A percentile compares a stretch with the other conserved stretches of the same genome.
Evolutionary conservation across 1,139 yeast species (phyloP).

Genomic region (Nakaseomyces nivariensis): DNA sequence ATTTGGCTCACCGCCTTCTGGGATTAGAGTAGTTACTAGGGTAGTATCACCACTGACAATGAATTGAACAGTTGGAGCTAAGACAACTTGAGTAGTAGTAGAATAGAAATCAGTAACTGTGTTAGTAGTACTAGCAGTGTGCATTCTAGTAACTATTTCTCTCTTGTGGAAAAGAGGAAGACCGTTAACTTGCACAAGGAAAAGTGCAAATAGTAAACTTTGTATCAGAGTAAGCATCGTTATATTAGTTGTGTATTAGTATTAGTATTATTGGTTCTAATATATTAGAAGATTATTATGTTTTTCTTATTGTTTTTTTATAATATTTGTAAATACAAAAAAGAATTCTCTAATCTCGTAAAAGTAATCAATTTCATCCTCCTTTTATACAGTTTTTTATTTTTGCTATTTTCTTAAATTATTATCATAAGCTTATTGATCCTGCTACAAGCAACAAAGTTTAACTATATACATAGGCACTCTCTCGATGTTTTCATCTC

Average conservation of each 20-base stretch:
- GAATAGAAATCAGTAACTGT: conserved; percentile 44
- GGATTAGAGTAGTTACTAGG: conserved; percentile 44
- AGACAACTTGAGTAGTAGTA: conserved; percentile 50
- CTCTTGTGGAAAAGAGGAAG: conserved; percentile 28
- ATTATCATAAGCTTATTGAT: too few species aligned
- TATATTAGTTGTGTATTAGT: neutral
- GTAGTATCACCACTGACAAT: conserved; percentile 54
- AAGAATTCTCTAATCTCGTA: too few species aligned
- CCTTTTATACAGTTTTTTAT: neutral
- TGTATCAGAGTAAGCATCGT: neutral
- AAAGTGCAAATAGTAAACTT: neutral
- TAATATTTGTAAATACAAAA: neutral
- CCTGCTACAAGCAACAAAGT: too few species aligned
- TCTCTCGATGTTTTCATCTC: too few species aligned
- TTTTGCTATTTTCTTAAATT: too few species aligned
- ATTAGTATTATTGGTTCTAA: neutral
- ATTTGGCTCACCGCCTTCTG: conserved; percentile 27
- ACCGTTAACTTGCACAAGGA: conserved; percentile 8
- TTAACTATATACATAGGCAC: too few species aligned
- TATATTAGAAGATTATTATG: neutral
- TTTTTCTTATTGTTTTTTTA: neutral
- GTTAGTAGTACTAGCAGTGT: conserved; percentile 48
- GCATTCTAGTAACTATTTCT: conserved; percentile 45
- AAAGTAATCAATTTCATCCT: neutral
- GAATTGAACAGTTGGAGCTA: conserved; percentile 59